phyloP scores from a whole-genome alignment of 2,329 filamentous ascomycete species.

The Neonectria ditissima region DNA sequence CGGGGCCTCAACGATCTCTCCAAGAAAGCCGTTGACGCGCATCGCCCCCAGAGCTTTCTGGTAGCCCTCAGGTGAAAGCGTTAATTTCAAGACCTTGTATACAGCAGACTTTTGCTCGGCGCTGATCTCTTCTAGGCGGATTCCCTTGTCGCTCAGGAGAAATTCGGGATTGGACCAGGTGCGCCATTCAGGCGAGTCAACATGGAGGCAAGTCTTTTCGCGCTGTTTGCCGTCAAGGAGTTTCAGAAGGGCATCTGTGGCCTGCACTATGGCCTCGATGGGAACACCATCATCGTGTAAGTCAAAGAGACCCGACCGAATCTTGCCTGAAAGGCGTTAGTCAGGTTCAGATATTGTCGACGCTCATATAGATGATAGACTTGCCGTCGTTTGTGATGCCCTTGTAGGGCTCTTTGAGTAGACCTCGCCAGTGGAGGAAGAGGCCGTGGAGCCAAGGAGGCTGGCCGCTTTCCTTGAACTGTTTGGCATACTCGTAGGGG shows the following conservation, averaged over 20 bases:
- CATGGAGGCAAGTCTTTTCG: constrained; percentile 65
- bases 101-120: constrained; percentile 59
- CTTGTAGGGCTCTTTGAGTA: constrained; percentile 75
- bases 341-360: constrained; percentile 1
- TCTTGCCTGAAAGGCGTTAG: constrained; percentile 53
- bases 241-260: constrained; percentile 59
- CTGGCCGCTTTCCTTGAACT: constrained; percentile 67
- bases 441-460: constrained; percentile 76
- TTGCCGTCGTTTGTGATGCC: constrained; percentile 77
- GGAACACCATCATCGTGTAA: constrained; percentile 73
- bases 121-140: constrained; percentile 73
- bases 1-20: constrained; percentile 71
- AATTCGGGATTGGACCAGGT: constrained; percentile 81
- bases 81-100: constrained; percentile 66
- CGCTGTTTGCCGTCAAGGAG: constrained; percentile 63
- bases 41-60: constrained; percentile 76
- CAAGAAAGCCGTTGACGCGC: constrained; percentile 81
- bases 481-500: constrained; percentile 70
- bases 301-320: constrained; percentile 66
- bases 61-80: constrained; percentile 78
- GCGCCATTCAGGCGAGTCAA: constrained; percentile 79
- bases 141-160: constrained; percentile 73
- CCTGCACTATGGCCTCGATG: constrained; percentile 66
- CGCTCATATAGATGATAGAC: constrained; percentile 18
- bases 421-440: constrained; percentile 68